A percentile compares a stretch with the other conserved stretches of the same genome.
These are phyloP conservation scores for Pyrenochaeta sp. DNA, from an alignment of 2,329 filamentous ascomycete species.

Conservation along the genomic window DNA sequence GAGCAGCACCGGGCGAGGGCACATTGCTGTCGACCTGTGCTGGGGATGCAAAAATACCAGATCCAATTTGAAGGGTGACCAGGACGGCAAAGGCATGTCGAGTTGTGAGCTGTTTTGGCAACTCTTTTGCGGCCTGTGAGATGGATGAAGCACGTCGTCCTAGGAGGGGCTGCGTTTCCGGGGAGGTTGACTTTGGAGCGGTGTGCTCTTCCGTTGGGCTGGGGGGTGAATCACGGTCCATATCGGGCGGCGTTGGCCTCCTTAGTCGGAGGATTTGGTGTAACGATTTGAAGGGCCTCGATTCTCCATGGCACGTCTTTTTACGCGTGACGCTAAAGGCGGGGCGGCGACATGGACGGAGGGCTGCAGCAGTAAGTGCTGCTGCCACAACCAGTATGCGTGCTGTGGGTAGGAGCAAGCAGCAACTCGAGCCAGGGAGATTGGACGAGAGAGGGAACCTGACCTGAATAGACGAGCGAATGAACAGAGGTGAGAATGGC, in stretches of 20 bases:
- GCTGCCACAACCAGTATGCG: too few species aligned
- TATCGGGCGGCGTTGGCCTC: not conserved
- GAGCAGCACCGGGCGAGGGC: constrained; percentile 65
- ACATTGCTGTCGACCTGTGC: constrained; percentile 70
- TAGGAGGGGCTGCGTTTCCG: constrained; percentile 38
- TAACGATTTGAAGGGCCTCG: too few species aligned
- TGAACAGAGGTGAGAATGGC: too few species aligned
- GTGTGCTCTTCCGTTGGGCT: constrained; percentile 8
- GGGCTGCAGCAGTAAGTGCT: too few species aligned
- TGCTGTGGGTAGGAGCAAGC: too few species aligned
- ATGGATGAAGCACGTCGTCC: constrained; percentile 20
- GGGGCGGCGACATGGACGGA: not conserved
- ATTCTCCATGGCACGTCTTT: too few species aligned
- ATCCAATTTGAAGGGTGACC: constrained; percentile 70
- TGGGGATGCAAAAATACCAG: constrained; percentile 70
- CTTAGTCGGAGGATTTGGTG: too few species aligned
- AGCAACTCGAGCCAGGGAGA: too few species aligned
- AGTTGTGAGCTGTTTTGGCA: constrained; percentile 42
- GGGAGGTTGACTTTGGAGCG: constrained; percentile 18
- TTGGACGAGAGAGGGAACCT: too few species aligned
- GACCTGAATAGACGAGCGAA: too few species aligned
- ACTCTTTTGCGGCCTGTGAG: constrained; percentile 16
- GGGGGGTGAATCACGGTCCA: not conserved
- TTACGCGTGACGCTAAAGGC: not conserved
- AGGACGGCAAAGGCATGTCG: constrained; percentile 63